Evolutionary conservation across 2,329 filamentous ascomycete species (phyloP).

Genomic region (Meredithiella fracta): DNA sequence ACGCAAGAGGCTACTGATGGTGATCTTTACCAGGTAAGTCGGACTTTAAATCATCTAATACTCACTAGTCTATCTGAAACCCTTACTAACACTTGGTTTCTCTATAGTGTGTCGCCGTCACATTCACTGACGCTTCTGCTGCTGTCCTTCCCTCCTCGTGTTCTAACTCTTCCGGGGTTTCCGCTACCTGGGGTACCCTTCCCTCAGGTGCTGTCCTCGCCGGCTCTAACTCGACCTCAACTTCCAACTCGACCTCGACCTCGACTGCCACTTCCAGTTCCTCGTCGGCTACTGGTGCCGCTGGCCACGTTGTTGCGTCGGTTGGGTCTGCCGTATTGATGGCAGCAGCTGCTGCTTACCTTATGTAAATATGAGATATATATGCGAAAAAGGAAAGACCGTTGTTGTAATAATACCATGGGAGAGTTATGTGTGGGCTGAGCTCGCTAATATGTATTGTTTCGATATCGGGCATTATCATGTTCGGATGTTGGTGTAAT

Average conservation of each 20-base stretch:
- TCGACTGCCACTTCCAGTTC: constrained; percentile 1
- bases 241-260: constrained; percentile 1
- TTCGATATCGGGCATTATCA: not conserved
- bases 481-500: not conserved
- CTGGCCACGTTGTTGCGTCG: constrained; percentile 5
- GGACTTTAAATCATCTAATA: not conserved
- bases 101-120: constrained; percentile 12
- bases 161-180: constrained; percentile 9
- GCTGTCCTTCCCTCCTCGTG: constrained; percentile 9
- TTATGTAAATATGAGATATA: constrained; percentile 3
- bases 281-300: constrained; percentile 9
- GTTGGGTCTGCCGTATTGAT: constrained; percentile 12
- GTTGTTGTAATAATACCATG: not conserved
- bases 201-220: constrained; percentile 11
- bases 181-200: not conserved
- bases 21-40: constrained; percentile 36
- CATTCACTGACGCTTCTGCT: constrained; percentile 7
- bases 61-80: not conserved
- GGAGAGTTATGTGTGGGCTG: not conserved
- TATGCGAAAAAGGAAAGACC: not conserved
- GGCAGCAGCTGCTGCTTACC: constrained; percentile 12
- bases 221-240: constrained; percentile 9
- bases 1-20: constrained; percentile 38
- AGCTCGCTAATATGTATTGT: not conserved
- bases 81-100: not conserved